phyloP scores from a whole-genome alignment of 2,329 filamentous ascomycete genomes.

The Fusarium secorum region DNA sequence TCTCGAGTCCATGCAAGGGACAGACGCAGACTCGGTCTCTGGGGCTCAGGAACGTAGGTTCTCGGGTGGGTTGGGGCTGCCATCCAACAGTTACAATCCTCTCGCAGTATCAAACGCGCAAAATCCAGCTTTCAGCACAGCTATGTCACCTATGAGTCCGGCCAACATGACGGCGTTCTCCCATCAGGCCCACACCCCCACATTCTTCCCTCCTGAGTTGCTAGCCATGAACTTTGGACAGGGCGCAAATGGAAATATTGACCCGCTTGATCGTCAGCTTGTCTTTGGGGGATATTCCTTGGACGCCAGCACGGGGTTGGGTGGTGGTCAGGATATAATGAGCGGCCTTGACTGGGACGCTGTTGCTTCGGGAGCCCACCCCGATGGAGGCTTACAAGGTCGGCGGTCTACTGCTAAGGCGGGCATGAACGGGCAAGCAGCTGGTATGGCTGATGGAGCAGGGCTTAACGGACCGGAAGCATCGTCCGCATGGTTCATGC shows the following conservation, averaged over 20 bases:
- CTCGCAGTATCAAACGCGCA: constrained; percentile 54
- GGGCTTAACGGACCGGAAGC: constrained; percentile 53
- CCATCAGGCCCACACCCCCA: constrained; percentile 49
- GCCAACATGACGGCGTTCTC: constrained; percentile 52
- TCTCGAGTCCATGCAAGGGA: constrained; percentile 32
- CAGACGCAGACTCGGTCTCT: constrained; percentile 23
- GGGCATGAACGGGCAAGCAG: constrained; percentile 43
- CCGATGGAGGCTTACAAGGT: constrained; percentile 38
- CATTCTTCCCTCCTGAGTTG: constrained; percentile 61
- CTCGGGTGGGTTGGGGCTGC: constrained; percentile 51
- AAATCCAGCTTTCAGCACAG: constrained; percentile 53
- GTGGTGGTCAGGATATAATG: constrained; percentile 50
- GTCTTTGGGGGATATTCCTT: constrained; percentile 76
- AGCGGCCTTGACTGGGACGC: constrained; percentile 56
- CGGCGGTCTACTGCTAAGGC: constrained; percentile 43
- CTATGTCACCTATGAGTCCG: constrained; percentile 62
- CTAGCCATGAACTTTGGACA: constrained; percentile 61
- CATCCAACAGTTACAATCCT: constrained; percentile 55
- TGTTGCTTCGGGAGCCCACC: constrained; percentile 46
- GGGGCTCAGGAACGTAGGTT: constrained; percentile 49
- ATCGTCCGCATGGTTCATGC: constrained; percentile 85
- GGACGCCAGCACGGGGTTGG: constrained; percentile 51
- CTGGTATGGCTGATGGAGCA: constrained; percentile 30
- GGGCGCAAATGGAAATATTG: constrained; percentile 62
- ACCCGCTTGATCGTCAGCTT: constrained; percentile 77